These are phyloP conservation scores for Ustilago shanxiensis DNA, from an alignment of 1,284 basidiomycete genomes.

Conservation along the genomic window DNA sequence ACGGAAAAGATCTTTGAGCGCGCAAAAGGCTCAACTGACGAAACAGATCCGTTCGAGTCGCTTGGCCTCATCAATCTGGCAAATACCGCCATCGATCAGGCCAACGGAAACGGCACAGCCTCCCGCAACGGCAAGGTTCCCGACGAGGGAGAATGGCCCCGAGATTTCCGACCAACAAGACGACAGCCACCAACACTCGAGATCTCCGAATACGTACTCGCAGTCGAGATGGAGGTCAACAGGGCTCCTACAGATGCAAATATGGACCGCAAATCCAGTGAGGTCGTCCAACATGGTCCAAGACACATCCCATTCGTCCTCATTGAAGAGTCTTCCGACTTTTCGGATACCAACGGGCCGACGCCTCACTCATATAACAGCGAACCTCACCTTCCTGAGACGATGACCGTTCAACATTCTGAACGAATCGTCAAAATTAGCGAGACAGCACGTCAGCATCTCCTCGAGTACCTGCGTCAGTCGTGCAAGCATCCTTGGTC, in stretches of 20 bases:
- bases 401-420: neutral
- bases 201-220: constrained; percentile 9
- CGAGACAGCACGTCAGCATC: constrained; percentile 13
- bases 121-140: neutral
- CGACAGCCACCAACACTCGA: constrained; percentile 24
- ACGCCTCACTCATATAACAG: neutral
- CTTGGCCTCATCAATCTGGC: constrained; percentile 27
- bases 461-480: constrained; percentile 22
- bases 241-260: neutral
- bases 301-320: constrained; percentile 15
- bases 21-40: constrained; percentile 7
- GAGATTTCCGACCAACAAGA: constrained; percentile 19
- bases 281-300: neutral
- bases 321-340: constrained; percentile 22
- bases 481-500: constrained; percentile 34
- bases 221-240: constrained; percentile 5
- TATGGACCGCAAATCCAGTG: neutral
- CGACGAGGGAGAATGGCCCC: constrained; percentile 20
- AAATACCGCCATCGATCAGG: constrained; percentile 16
- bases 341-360: neutral
- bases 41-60: constrained; percentile 18
- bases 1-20: constrained; percentile 18
- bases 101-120: constrained; percentile 7
- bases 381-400: neutral
- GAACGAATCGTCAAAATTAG: neutral